These are phyloP conservation scores for Colletotrichum karsti DNA, from an alignment of 2,329 filamentous ascomycete species.

Conservation along the genomic window DNA sequence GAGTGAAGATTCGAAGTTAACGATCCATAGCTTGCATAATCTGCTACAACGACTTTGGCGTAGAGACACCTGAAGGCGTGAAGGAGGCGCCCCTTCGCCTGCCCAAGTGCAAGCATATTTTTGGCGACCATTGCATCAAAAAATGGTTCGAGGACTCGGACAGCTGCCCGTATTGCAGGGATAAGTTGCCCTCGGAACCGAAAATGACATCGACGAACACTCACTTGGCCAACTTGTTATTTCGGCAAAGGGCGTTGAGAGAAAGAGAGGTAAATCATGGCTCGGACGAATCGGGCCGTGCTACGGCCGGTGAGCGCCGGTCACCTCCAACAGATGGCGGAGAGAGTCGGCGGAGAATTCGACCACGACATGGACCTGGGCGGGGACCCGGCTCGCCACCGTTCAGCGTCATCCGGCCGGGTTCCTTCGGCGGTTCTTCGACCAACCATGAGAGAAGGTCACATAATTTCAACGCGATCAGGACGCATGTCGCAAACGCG, in stretches of 20 bases:
- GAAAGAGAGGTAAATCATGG: background rate
- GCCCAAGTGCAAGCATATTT: slow-evolving; percentile 70
- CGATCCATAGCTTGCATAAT: slow-evolving; percentile 63
- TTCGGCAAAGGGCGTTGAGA: background rate
- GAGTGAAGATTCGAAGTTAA: background rate
- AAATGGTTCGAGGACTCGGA: slow-evolving; percentile 72
- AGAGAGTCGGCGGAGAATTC: slow-evolving; percentile 22
- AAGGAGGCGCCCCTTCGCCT: slow-evolving; percentile 65
- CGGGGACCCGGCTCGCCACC: slow-evolving; percentile 24
- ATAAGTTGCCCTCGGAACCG: slow-evolving; percentile 64
- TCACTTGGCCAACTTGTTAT: background rate
- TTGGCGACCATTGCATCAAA: slow-evolving; percentile 71
- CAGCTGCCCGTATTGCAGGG: slow-evolving; percentile 71
- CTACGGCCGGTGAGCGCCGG: slow-evolving; percentile 10
- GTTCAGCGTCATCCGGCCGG: slow-evolving; percentile 1
- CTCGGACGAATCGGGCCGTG: background rate
- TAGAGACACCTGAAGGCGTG: slow-evolving; percentile 64
- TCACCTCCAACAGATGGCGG: slow-evolving; percentile 23
- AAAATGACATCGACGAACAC: slow-evolving; percentile 6
- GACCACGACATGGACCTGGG: slow-evolving; percentile 16
- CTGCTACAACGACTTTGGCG: slow-evolving; percentile 71
- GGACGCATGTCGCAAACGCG: background rate
- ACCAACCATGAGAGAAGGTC: slow-evolving; percentile 4
- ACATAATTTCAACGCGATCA: background rate
- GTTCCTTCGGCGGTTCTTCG: background rate